A percentile compares a stretch with the other conserved stretches of the same genome.
phyloP scores from a whole-genome alignment of 805 yeast genomes.

The Blastobotrys chiropterorum region DNA sequence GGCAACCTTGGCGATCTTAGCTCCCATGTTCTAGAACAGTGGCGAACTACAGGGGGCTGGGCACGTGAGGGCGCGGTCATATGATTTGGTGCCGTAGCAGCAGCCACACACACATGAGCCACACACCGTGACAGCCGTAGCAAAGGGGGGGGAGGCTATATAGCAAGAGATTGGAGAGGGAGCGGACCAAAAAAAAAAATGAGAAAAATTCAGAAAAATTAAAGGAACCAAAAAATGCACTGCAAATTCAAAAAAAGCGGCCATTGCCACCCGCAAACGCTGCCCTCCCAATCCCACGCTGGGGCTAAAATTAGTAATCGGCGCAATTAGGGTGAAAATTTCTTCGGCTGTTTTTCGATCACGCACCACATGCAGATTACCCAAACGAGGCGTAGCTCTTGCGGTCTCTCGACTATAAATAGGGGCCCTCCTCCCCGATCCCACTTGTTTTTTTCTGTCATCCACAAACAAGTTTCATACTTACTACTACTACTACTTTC shows the following conservation, averaged over 20 bases:
- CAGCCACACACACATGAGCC: neutral
- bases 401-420: neutral
- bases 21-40: neutral
- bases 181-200: neutral
- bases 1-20: neutral
- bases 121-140: neutral
- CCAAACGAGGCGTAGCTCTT: neutral
- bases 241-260: neutral
- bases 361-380: neutral
- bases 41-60: neutral
- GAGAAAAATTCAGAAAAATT: too few species aligned
- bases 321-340: neutral
- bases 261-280: neutral
- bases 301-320: neutral
- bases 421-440: neutral
- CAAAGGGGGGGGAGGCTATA: too few species aligned
- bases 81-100: neutral
- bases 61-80: neutral
- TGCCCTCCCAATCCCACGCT: neutral
- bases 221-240: too few species aligned
- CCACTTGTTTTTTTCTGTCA: neutral
- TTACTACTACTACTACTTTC: neutral
- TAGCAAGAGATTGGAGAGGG: neutral
- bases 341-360: neutral
- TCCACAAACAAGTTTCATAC: neutral